Base-by-base conservation (phyloP, 192 early-diverging fungal species). In the Lobosporangium transversale region DNA sequence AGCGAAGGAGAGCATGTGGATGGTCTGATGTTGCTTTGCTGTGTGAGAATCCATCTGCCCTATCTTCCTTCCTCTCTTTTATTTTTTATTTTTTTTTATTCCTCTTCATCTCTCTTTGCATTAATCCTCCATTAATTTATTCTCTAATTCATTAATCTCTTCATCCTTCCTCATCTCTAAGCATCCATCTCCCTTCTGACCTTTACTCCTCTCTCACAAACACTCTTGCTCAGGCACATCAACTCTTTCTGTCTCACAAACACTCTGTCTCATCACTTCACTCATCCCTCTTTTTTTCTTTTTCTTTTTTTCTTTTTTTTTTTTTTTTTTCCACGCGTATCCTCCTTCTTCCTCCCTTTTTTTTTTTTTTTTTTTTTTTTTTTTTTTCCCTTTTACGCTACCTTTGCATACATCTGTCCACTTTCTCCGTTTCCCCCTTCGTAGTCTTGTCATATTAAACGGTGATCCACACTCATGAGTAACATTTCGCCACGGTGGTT, bases 401-500 rank as follows among this genome's bases (percentile, higher is more conserved):
- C 11, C 29, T 26, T 30, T 17, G 4, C 31, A 18, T 45, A 21
- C 31, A 14, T 21, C 48, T 5, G 43, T 29, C 23, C 12, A n/a
- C 33, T 21, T 36, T 45, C 30, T 3, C 1, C 31, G n/a, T 20
- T 24, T 37, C 11, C 47, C 18, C n/a, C 30, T 51, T n/a, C 48
- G 15, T 44, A 12, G 12, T 7, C 59, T 21, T 47, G 0, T 15
- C 23, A 30, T n/a, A 20, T 18, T 15, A 49, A 29, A 43, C n/a
- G n/a, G n/a, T n/a, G 21, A 33, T 23, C 26, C 27, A 53, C 23
- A 58, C 35, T 15, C 31, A 74, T 74, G 70, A 45, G 48, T 20
- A 52, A 40, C 36, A 26, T 65, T 31, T 58, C 62, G 31, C 56
- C 70, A 26, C 61, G 70, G 31, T 74, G 70, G 70, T 65, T 63